phyloP scores from a whole-genome alignment of 1,139 yeast genomes.

The Taphrina pruni region DNA sequence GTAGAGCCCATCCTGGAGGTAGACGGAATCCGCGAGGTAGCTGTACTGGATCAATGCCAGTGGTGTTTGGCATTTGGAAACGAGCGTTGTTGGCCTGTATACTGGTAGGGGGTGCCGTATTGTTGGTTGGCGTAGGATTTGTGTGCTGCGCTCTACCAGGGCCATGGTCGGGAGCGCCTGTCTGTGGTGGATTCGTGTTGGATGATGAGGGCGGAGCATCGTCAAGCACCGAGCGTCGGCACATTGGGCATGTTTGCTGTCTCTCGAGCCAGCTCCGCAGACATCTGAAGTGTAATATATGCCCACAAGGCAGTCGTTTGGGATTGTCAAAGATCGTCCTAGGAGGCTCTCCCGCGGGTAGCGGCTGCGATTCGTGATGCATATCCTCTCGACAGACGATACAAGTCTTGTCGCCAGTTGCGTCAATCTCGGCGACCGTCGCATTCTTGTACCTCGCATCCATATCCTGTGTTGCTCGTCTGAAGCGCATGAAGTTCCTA shows the following conservation, averaged over 20 bases:
- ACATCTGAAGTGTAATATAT: constrained; percentile 87
- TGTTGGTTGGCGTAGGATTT: background rate
- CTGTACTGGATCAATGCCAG: constrained; percentile 24
- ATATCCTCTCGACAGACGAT: constrained; percentile 87
- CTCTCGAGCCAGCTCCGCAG: constrained; percentile 91
- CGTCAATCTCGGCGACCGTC: constrained; percentile 66
- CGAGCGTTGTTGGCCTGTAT: constrained; percentile 9
- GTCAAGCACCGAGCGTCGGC: constrained; percentile 66
- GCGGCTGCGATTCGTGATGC: constrained; percentile 51
- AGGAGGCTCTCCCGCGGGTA: constrained; percentile 48
- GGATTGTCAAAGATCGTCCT: constrained; percentile 61
- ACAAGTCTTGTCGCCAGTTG: constrained; percentile 68
- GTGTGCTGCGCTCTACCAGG: background rate
- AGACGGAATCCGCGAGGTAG: constrained; percentile 45
- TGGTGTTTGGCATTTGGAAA: constrained; percentile 18
- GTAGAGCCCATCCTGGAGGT: constrained; percentile 46
- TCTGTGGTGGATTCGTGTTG: constrained; percentile 2
- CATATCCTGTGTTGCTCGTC: constrained; percentile 68
- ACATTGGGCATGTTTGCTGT: constrained; percentile 80
- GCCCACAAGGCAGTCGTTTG: constrained; percentile 80
- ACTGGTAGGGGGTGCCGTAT: background rate
- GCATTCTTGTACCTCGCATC: constrained; percentile 64
- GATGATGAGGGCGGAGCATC: constrained; percentile 23
- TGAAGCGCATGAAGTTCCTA: constrained; percentile 61
- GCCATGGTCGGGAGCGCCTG: background rate